A percentile compares a stretch with the other conserved stretches of the same genome.
Conservation (phyloP, 345 rosid genomes). For the Eucalyptus cloeziana region DNA sequence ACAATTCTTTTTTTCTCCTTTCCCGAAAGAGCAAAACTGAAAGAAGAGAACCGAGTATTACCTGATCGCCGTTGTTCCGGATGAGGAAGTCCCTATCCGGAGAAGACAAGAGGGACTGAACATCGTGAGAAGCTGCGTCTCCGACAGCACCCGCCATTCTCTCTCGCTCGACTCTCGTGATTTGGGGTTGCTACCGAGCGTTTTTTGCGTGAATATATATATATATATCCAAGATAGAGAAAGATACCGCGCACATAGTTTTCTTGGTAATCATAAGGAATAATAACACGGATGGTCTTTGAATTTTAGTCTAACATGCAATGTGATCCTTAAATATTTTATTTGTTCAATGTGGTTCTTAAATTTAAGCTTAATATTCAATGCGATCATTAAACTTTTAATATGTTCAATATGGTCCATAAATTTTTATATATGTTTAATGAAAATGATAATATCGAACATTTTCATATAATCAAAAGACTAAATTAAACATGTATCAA, state of each 20-base stretch:
- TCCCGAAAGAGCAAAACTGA: background rate
- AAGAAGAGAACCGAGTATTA: background rate
- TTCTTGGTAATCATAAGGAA: no score
- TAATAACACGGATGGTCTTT: rapidly evolving
- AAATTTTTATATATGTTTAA: rapidly evolving
- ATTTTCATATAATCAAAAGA: no score
- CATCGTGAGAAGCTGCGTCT: background rate
- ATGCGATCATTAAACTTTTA: no score
- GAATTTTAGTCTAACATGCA: rapidly evolving
- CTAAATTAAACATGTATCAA: no score
- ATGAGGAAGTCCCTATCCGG: constrained; percentile 44
- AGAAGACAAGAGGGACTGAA: constrained; percentile 27
- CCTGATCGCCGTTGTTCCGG: constrained; percentile 53
- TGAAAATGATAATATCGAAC: rapidly evolving
- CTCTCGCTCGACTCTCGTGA: background rate
- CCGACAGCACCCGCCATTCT: background rate
- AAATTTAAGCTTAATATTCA: no score
- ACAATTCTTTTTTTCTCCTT: background rate
- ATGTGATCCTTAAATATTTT: rapidly evolving
- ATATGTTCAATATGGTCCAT: no score
- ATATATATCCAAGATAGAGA: no score
- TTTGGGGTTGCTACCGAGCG: background rate
- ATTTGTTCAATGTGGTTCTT: no score
- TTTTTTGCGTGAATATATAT: no score
- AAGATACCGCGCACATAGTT: no score